These are phyloP conservation scores for Lentinula boryana DNA, from an alignment of 768 basidiomycete species.

Conservation along the genomic window DNA sequence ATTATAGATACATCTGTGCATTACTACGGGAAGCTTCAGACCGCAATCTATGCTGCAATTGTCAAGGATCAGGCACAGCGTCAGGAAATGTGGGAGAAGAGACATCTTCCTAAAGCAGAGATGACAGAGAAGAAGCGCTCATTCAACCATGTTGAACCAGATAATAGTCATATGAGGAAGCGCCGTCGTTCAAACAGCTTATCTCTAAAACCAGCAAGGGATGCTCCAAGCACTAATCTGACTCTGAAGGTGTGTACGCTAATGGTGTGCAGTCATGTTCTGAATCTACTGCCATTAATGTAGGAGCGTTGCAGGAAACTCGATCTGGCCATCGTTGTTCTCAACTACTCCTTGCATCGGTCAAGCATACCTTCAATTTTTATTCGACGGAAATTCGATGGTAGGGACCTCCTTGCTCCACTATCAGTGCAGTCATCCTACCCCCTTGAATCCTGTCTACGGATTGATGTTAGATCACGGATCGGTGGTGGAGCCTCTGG, in stretches of 20 bases:
- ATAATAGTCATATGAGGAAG: not conserved
- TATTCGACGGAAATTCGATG: not conserved
- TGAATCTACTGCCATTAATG: not conserved
- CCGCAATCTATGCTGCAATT: not conserved
- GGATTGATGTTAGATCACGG: not conserved
- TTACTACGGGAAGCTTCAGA: constrained; percentile 1
- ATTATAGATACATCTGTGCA: not conserved
- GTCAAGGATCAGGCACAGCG: not conserved
- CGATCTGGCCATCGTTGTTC: not conserved
- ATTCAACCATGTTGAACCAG: not conserved
- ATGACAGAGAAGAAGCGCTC: not conserved
- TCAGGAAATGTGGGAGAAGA: not conserved
- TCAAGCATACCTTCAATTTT: not conserved
- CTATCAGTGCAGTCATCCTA: not conserved
- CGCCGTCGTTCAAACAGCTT: not conserved
- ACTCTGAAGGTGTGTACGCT: not conserved
- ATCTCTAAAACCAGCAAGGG: not conserved
- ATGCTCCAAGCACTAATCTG: not conserved
- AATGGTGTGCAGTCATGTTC: not conserved
- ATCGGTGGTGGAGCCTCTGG: not conserved
- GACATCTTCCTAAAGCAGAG: not conserved
- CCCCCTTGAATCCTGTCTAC: not conserved
- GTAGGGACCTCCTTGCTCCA: not conserved
- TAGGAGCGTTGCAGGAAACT: not conserved
- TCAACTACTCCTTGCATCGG: not conserved